Evolutionary conservation across 2,329 filamentous ascomycete species (phyloP).

Genomic region (Ascochyta pisi): DNA sequence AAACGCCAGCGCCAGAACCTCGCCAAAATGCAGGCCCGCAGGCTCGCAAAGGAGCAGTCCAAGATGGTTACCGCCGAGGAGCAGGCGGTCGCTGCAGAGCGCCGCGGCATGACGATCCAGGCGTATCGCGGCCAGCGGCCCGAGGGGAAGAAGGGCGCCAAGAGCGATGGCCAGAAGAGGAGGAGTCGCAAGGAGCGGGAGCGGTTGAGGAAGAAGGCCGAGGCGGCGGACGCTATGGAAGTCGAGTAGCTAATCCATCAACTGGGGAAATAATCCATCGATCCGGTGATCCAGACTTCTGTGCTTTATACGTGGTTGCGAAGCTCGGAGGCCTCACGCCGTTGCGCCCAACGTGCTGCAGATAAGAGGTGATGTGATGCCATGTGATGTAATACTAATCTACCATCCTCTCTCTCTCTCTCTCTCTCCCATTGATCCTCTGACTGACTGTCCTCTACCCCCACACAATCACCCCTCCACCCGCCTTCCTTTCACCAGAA

Average conservation of each 20-base stretch:
- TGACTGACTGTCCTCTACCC: too few relatives aligned
- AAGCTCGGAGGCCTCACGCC: too few relatives aligned
- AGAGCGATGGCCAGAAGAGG: slow-evolving; percentile 6
- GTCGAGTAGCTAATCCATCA: slow-evolving; percentile 3
- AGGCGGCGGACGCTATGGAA: slow-evolving; percentile 16
- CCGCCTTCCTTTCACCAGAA: too few relatives aligned
- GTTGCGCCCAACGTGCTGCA: too few relatives aligned
- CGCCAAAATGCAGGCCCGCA: slow-evolving; percentile 27
- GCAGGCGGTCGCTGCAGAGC: slow-evolving; percentile 24
- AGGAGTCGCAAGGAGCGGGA: slow-evolving; percentile 15
- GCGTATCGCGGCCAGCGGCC: slow-evolving; percentile 7
- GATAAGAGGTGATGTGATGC: too few relatives aligned
- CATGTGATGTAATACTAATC: too few relatives aligned
- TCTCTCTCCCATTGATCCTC: too few relatives aligned
- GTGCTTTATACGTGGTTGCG: too few relatives aligned
- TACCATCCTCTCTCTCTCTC: too few relatives aligned
- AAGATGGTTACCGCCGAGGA: slow-evolving; percentile 17
- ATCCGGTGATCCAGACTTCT: too few relatives aligned
- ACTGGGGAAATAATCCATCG: too few relatives aligned
- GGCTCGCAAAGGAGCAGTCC: slow-evolving; percentile 14
- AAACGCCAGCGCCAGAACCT: slow-evolving; percentile 31
- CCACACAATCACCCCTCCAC: too few relatives aligned
- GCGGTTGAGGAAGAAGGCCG: slow-evolving; percentile 13
- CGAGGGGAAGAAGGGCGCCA: slow-evolving; percentile 7
- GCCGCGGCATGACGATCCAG: slow-evolving; percentile 22